These are phyloP conservation scores for Graphiopsis chlorocephala DNA, from an alignment of 2,329 filamentous ascomycete species.

Conservation along the genomic window DNA sequence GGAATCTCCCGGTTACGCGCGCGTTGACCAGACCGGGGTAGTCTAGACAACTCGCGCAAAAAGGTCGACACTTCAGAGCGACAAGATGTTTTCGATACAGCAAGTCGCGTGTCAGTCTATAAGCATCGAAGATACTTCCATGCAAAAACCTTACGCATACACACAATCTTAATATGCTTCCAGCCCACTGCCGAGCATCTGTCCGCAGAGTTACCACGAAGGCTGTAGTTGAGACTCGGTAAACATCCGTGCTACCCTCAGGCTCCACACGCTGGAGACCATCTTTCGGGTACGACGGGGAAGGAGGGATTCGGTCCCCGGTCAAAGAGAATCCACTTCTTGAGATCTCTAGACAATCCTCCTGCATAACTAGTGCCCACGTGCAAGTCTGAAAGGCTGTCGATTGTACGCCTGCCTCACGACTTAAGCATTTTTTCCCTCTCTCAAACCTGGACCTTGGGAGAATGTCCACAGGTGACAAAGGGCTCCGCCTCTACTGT, in stretches of 20 bases:
- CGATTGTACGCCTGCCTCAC: not conserved
- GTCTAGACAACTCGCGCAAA: not conserved
- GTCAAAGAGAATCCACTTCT: not conserved
- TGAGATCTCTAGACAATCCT: not conserved
- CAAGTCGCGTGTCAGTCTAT: not conserved
- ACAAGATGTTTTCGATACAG: not conserved
- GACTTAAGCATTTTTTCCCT: not conserved
- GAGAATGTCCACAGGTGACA: not conserved
- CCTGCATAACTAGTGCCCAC: constrained; percentile 6
- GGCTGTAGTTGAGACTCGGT: not conserved
- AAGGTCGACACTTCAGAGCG: not conserved
- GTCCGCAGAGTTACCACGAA: not conserved
- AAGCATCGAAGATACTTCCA: not conserved
- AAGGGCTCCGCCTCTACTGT: not conserved
- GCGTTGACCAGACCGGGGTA: not conserved
- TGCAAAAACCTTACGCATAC: not conserved
- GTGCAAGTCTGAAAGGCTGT: not conserved
- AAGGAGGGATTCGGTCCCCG: not conserved
- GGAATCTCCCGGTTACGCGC: not conserved
- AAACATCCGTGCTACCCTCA: not conserved
- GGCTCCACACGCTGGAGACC: not conserved
- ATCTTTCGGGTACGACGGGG: not conserved
- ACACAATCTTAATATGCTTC: not conserved
- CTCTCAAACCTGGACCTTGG: not conserved
- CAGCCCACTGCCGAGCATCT: not conserved